A percentile compares a stretch with the other conserved stretches of the same genome.
Evolutionary conservation across 1,139 yeast species (phyloP).

Genomic region (Candida labiduridarum): DNA sequence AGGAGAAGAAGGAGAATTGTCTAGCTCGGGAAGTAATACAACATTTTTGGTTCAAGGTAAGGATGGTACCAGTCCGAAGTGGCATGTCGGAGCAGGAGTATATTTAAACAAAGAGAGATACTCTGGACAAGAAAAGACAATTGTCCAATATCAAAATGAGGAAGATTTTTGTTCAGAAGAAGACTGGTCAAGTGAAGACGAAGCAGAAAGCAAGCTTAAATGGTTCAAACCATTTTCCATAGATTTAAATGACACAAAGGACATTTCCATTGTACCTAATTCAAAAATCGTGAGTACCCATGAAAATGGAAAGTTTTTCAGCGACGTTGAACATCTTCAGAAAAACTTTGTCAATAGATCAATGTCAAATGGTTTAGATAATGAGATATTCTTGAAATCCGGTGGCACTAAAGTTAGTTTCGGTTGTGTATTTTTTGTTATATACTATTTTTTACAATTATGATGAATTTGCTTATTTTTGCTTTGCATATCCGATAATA

Average conservation of each 20-base stretch:
- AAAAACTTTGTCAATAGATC: not conserved
- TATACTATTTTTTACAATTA: conserved; percentile 5
- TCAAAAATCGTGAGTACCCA: conserved; percentile 1
- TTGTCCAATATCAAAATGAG: not conserved
- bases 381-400: not conserved
- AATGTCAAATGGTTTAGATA: not conserved
- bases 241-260: conserved; percentile 4
- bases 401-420: not conserved
- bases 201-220: not conserved
- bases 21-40: not conserved
- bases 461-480: not conserved
- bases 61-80: conserved; percentile 9
- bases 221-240: conserved; percentile 12
- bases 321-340: not conserved
- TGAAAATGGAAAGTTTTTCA: not conserved
- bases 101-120: conserved; percentile 17
- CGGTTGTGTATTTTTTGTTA: not conserved
- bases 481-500: conserved; percentile 2
- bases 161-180: conserved; percentile 7
- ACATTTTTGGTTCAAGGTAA: not conserved
- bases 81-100: conserved; percentile 19
- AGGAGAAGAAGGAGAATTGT: not conserved
- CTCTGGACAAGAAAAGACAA: not conserved
- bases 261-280: conserved; percentile 5
- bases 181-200: conserved; percentile 11